These are phyloP conservation scores for Lophiostoma macrostomum DNA, from an alignment of 495 filamentous ascomycete species.

Conservation along the genomic window DNA sequence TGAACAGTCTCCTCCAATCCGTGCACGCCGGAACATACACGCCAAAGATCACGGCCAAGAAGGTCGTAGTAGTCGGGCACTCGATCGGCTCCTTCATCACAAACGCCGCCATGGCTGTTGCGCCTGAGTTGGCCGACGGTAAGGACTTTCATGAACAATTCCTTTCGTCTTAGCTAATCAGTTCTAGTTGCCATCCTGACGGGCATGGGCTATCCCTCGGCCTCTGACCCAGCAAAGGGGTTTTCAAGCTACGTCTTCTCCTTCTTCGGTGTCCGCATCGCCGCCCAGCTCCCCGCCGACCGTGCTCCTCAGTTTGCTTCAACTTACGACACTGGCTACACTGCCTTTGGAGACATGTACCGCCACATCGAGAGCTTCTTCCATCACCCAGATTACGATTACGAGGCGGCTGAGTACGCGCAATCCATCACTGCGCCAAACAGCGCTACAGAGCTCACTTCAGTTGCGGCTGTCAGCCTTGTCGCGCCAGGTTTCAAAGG, in stretches of 20 bases:
- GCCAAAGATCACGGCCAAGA: background rate
- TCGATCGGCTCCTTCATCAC: constrained; percentile 9
- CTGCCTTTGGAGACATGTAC: background rate
- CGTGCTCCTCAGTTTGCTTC: background rate
- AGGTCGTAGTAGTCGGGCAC: constrained; percentile 16
- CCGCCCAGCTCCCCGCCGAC: background rate
- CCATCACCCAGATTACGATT: background rate
- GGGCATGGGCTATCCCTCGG: background rate
- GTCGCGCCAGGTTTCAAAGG: too few species aligned
- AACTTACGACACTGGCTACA: background rate
- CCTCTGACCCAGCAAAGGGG: background rate
- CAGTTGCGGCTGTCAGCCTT: too few species aligned
- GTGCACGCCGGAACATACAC: background rate
- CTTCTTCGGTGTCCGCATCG: background rate
- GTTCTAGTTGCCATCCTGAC: background rate
- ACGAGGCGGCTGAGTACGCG: too few species aligned
- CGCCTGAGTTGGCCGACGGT: background rate
- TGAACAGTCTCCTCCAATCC: background rate
- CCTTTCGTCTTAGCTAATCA: too few species aligned
- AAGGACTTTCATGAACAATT: background rate
- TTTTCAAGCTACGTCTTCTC: background rate
- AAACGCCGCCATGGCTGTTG: constrained; percentile 2
- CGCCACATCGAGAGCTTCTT: background rate
- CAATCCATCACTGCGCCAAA: too few species aligned
- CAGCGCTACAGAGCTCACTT: too few species aligned